Conservation (phyloP, 495 filamentous ascomycete species). For the Daldinia vernicosa region DNA sequence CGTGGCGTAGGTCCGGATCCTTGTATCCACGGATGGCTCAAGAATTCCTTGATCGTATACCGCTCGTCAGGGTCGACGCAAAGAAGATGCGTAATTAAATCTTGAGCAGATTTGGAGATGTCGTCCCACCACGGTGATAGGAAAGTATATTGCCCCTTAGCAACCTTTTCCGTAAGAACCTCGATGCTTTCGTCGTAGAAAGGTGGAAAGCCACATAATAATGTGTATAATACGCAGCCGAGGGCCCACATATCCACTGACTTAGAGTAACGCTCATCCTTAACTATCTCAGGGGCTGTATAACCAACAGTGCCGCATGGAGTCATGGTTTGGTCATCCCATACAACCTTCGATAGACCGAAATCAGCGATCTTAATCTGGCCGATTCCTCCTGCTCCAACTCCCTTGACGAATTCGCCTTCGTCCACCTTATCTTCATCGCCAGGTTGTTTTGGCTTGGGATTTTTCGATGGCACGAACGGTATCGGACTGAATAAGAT, state of each 20-base stretch:
- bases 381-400: constrained; percentile 93
- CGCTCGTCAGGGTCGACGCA: constrained; percentile 93
- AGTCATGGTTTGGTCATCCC: constrained; percentile 99
- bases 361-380: constrained; percentile 98
- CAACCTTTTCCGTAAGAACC: constrained; percentile 96
- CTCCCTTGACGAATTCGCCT: constrained; percentile 86
- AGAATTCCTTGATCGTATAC: constrained; percentile 87
- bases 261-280: constrained; percentile 98
- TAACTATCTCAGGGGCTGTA: constrained; percentile 98
- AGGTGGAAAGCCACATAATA: constrained; percentile 96
- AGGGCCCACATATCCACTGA: constrained; percentile 99
- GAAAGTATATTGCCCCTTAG: constrained; percentile 96
- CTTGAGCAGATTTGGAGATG: constrained; percentile 94
- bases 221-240: constrained; percentile 94
- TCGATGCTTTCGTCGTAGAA: constrained; percentile 99
- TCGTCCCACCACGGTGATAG: constrained; percentile 99
- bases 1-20: constrained; percentile 61
- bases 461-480: constrained; percentile 80
- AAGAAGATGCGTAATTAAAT: constrained; percentile 90
- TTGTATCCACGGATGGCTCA: constrained; percentile 91
- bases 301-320: constrained; percentile 98
- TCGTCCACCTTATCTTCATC: constrained; percentile 99
- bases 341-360: constrained; percentile 95
- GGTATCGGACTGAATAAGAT: constrained; percentile 89
- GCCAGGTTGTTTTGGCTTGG: constrained; percentile 78